A percentile compares a stretch with the other conserved stretches of the same genome.
Conservation (phyloP, 495 filamentous ascomycete genomes). For the Evernia prunastri region DNA sequence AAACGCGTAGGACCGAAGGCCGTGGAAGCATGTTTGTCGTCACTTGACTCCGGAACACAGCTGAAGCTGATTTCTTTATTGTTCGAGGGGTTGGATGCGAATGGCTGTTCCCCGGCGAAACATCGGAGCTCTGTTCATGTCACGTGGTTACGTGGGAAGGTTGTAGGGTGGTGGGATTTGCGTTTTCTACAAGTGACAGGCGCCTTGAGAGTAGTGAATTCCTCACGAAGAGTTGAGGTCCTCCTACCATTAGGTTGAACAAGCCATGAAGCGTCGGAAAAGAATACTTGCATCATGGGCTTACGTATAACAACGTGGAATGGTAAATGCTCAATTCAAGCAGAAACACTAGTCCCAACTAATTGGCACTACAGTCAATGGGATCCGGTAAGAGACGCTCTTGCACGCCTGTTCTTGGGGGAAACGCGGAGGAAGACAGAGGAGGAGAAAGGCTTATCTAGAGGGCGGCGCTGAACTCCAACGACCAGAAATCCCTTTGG, state of each 20-base stretch:
- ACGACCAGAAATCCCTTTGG: conserved; percentile 75
- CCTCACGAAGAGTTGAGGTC: neutral
- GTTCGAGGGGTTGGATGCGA: neutral
- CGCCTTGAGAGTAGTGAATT: neutral
- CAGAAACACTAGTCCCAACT: conserved; percentile 24
- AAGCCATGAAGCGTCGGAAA: conserved; percentile 28
- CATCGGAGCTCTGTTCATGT: neutral
- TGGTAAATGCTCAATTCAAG: conserved; percentile 43
- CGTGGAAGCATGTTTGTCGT: conserved; percentile 50
- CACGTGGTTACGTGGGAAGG: neutral
- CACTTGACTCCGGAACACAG: neutral
- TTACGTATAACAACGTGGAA: conserved; percentile 90
- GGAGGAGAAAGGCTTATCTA: neutral
- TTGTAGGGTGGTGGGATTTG: neutral
- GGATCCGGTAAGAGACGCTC: conserved; percentile 61
- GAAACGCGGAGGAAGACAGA: neutral
- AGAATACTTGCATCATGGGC: conserved; percentile 45
- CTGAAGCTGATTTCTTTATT: neutral
- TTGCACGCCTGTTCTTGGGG: neutral
- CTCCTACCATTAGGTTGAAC: conserved; percentile 19
- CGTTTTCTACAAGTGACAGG: neutral
- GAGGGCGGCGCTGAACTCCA: conserved; percentile 1
- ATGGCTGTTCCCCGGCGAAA: neutral
- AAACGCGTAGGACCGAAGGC: conserved; percentile 53
- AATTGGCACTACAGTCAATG: conserved; percentile 62